A percentile compares a stretch with the other conserved stretches of the same genome.
Evolutionary conservation across 331 rosid species (phyloP).

Genomic region (Prunus yedoensis): DNA sequence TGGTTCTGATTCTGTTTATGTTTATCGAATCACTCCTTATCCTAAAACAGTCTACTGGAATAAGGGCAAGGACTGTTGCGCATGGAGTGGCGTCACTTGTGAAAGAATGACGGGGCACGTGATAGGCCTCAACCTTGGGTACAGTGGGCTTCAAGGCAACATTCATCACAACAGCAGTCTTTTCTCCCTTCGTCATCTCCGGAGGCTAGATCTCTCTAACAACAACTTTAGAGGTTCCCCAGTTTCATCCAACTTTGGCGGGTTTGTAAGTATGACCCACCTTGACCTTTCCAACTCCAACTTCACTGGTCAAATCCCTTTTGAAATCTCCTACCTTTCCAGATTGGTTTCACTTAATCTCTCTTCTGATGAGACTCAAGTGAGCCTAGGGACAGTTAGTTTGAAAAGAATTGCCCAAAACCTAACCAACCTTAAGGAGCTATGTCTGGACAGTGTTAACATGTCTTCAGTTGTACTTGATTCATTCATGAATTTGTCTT

Average conservation of each 20-base stretch:
- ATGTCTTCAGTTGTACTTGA: neutral
- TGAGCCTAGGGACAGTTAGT: neutral
- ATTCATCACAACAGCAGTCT: constrained; percentile 22
- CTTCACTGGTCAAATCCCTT: neutral
- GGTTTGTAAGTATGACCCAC: neutral
- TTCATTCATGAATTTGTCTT: constrained; percentile 12
- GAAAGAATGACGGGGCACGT: constrained; percentile 18
- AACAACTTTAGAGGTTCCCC: neutral
- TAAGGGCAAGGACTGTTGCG: constrained; percentile 11
- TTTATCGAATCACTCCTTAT: no score
- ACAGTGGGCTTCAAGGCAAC: neutral
- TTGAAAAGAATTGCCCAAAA: neutral
- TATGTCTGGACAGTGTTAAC: neutral
- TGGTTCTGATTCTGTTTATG: no score
- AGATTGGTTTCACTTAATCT: constrained; percentile 9
- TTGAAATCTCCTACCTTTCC: constrained; percentile 7
- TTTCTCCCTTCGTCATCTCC: constrained; percentile 10
- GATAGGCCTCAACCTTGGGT: neutral
- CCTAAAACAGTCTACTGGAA: neutral
- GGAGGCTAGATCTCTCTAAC: no score
- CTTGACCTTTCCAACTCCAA: neutral
- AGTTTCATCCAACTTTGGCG: constrained; percentile 11
- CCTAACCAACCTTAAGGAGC: neutral
- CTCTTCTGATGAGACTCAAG: neutral
- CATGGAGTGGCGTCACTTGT: constrained; percentile 32